Base-by-base conservation (phyloP, 257 asterid genomes). In the Plantago elongata region DNA sequence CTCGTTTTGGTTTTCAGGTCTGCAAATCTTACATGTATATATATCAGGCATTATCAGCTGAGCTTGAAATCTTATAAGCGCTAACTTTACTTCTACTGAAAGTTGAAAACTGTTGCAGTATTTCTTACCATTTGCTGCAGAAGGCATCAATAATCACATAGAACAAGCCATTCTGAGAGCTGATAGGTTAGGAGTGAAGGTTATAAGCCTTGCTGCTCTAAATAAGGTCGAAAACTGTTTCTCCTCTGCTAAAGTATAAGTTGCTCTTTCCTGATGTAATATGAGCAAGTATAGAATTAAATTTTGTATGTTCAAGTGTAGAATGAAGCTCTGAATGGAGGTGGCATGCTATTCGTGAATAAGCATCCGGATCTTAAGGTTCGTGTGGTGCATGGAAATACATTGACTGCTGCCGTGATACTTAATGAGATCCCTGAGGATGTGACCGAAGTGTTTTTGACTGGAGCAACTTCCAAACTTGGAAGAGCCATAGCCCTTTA, bases 1-100 rank as follows among this genome's bases (percentile, higher is more conserved):
- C 99, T 10, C 84, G 99, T 0, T 89, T 83, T 29, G 97, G 99
- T 57, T 92, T 92, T 57, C 96, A 92, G 96, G 99, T 92, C 51
- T 29, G 73, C 46, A 27, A 9, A 4, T 4, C 14, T 14, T 34
- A 9, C 27, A 22, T 22, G 27, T 22, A 22, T 22, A 22, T 22
- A 22, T 22, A 22, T 22, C 27, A 22, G 27, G 27, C 27, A 22
- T 22, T 56, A 34, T 51, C 15, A 17, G 30, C 4, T 2, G 3
- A 5, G 34, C 5, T 22, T 63, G 55, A 30, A 11, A 29, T 3
- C 38, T 14, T 49, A 9, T 46, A n/a, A 15, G 27, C 27, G 27
- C 2, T 14, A 11, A 40, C 8, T 8, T 52, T 2, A 12, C 14
- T 34, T 64, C 18, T 34, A 10, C 15, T 58, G 15, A 58, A 9